phyloP scores from a whole-genome alignment of 345 rosid genomes.

The Abelmoschus esculentus region DNA sequence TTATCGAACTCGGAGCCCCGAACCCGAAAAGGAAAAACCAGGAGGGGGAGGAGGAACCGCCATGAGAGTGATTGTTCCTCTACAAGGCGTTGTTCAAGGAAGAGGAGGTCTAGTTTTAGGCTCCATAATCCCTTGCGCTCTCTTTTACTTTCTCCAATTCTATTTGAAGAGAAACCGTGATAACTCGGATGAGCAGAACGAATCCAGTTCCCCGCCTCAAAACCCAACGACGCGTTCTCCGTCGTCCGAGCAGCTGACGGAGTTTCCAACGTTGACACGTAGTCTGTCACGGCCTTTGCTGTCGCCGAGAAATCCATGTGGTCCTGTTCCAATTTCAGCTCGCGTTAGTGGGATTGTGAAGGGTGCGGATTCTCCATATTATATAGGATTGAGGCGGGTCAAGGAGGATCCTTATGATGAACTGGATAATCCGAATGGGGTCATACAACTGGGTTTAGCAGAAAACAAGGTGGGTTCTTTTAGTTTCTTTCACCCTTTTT shows the following conservation, averaged over 20 bases:
- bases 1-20: conserved; percentile 29
- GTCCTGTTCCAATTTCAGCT: conserved; percentile 50
- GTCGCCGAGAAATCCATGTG: conserved; percentile 58
- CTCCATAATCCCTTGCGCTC: too few relatives aligned
- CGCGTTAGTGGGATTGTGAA: conserved; percentile 44
- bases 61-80: too few relatives aligned
- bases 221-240: too few relatives aligned
- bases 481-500: too few relatives aligned
- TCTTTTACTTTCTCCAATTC: too few relatives aligned
- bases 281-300: conserved; percentile 50
- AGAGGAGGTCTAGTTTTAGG: too few relatives aligned
- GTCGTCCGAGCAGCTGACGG: too few relatives aligned
- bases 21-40: conserved; percentile 28
- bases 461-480: conserved; percentile 46
- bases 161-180: too few relatives aligned
- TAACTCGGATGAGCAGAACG: too few relatives aligned
- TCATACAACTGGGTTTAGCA: conserved; percentile 64
- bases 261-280: conserved; percentile 49
- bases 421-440: conserved; percentile 54
- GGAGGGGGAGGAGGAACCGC: too few relatives aligned
- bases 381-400: conserved; percentile 42
- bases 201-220: too few relatives aligned
- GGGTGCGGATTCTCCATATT: conserved; percentile 47
- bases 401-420: conserved; percentile 67
- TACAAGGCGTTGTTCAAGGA: too few relatives aligned